Evolutionary conservation across 495 filamentous ascomycete species (phyloP).

Genomic region (Daldinia childiae): DNA sequence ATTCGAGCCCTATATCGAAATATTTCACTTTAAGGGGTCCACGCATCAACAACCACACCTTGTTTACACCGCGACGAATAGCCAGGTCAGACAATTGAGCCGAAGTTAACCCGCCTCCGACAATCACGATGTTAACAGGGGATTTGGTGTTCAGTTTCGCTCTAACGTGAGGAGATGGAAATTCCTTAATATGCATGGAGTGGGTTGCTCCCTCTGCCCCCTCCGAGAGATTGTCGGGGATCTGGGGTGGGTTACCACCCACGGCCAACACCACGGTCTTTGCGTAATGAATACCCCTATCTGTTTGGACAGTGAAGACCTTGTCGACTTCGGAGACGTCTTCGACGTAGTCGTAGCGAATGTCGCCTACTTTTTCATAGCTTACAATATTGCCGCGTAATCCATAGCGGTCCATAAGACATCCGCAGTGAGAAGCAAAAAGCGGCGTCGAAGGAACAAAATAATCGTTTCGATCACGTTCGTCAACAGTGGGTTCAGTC

Average conservation of each 20-base stretch:
- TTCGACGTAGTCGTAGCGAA: slow-evolving; percentile 55
- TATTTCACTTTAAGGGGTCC: slow-evolving; percentile 68
- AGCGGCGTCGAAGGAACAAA: slow-evolving; percentile 66
- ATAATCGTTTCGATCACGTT: slow-evolving; percentile 72
- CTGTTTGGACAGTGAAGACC: slow-evolving; percentile 63
- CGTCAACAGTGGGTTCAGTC: slow-evolving; percentile 60
- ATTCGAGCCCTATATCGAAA: slow-evolving; percentile 69
- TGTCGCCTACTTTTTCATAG: slow-evolving; percentile 60
- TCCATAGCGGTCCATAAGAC: slow-evolving; percentile 62
- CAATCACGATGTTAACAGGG: slow-evolving; percentile 63
- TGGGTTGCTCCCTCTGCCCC: slow-evolving; percentile 62
- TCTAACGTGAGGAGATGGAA: slow-evolving; percentile 56
- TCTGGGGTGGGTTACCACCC: slow-evolving; percentile 63
- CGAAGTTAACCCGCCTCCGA: slow-evolving; percentile 70
- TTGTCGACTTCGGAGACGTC: slow-evolving; percentile 48
- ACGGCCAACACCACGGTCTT: slow-evolving; percentile 65
- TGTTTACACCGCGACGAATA: slow-evolving; percentile 60
- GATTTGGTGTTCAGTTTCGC: slow-evolving; percentile 57
- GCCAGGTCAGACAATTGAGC: slow-evolving; percentile 69
- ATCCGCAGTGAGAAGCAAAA: slow-evolving; percentile 66
- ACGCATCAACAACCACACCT: slow-evolving; percentile 67
- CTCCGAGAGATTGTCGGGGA: slow-evolving; percentile 53
- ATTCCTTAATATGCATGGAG: slow-evolving; percentile 62
- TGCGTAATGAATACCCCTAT: slow-evolving; percentile 56
- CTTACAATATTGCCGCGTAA: slow-evolving; percentile 56